phyloP scores from a whole-genome alignment of 2,329 filamentous ascomycete species.

The Cercospora sojina region DNA sequence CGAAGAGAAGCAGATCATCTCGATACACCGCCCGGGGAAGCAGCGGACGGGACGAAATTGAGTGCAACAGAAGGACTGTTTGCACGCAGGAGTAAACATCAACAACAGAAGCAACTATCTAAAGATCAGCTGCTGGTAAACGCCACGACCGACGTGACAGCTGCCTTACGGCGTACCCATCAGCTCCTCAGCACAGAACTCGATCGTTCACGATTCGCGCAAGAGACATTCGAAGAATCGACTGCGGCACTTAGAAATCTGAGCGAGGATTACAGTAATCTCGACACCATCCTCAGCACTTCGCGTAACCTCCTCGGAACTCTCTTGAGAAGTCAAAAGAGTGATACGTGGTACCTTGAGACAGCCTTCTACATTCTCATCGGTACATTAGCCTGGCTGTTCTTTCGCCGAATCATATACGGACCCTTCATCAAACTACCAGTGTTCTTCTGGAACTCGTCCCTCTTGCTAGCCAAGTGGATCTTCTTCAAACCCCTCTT shows the following conservation, averaged over 20 bases:
- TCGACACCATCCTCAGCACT: conserved; percentile 73
- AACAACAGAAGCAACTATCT: conserved; percentile 53
- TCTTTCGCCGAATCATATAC: conserved; percentile 82
- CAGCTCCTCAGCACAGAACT: conserved; percentile 83
- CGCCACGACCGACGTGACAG: conserved; percentile 79
- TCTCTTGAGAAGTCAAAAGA: conserved; percentile 84
- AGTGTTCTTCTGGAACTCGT: conserved; percentile 29
- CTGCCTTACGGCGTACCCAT: conserved; percentile 80
- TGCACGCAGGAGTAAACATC: conserved; percentile 35
- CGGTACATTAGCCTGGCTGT: conserved; percentile 76
- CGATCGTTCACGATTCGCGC: conserved; percentile 81
- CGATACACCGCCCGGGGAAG: conserved; percentile 29
- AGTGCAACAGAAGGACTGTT: conserved; percentile 40
- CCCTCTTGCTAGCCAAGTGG: conserved; percentile 33
- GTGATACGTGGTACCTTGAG: conserved; percentile 96
- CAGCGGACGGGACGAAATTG: conserved; percentile 29
- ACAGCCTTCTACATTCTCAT: conserved; percentile 81
- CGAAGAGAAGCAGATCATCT: conserved; percentile 42
- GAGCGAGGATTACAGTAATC: conserved; percentile 73
- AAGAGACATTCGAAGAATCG: conserved; percentile 81
- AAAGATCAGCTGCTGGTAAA: conserved; percentile 72
- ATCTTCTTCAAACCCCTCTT: conserved; percentile 38
- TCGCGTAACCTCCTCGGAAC: conserved; percentile 75
- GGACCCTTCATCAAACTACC: conserved; percentile 85
- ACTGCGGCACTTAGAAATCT: conserved; percentile 79